Conservation (phyloP, 176 grass and related monocot species). For the Echinochloa phyllopogon region DNA sequence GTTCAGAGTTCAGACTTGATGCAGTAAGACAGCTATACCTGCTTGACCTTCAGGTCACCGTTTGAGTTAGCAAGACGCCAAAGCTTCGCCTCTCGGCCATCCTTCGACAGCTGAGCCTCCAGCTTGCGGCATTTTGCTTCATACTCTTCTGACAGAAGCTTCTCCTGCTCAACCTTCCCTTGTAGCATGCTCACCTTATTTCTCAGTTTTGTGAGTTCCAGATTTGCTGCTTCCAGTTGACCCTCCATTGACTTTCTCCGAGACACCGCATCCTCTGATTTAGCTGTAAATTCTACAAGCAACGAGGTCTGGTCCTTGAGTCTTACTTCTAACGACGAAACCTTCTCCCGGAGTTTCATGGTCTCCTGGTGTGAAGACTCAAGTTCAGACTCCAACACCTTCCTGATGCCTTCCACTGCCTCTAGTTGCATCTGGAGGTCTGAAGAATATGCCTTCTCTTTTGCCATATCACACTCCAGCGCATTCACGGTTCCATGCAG, state of each 20-base stretch:
- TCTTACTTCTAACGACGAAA: conserved; percentile 58
- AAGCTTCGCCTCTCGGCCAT: conserved; percentile 62
- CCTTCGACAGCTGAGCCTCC: conserved; percentile 72
- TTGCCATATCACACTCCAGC: conserved; percentile 45
- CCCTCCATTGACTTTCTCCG: conserved; percentile 55
- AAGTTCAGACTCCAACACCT: conserved; percentile 69
- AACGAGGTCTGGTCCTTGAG: conserved; percentile 67
- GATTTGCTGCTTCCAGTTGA: conserved; percentile 65
- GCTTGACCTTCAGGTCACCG: conserved; percentile 76
- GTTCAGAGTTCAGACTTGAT: background rate
- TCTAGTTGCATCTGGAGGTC: conserved; percentile 64
- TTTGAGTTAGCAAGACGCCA: conserved; percentile 64
- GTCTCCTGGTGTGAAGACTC: conserved; percentile 54
- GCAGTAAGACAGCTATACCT: conserved; percentile 51
- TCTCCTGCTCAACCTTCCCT: conserved; percentile 78
- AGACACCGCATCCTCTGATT: conserved; percentile 58
- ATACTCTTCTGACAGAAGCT: conserved; percentile 73
- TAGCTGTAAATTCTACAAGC: conserved; percentile 69
- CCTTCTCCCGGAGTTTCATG: conserved; percentile 62
- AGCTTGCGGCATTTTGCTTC: conserved; percentile 77
- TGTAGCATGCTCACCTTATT: conserved; percentile 68
- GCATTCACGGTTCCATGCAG: conserved; percentile 22
- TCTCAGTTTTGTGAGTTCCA: conserved; percentile 61
- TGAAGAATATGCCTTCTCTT: conserved; percentile 57
- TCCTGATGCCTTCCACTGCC: conserved; percentile 61